Conservation (phyloP, 257 asterid species). For the Leptodermis oblonga region DNA sequence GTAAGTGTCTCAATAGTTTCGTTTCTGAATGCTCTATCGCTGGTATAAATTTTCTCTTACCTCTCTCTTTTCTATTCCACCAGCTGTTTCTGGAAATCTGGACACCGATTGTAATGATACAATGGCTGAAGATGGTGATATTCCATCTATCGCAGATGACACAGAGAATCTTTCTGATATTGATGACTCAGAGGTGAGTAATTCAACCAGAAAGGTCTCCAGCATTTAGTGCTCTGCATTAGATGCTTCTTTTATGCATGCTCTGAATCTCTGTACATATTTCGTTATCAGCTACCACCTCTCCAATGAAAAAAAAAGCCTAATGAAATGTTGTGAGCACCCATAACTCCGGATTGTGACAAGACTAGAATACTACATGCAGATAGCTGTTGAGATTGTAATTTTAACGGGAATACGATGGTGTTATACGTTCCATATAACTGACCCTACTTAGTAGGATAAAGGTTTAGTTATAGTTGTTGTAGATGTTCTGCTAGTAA, state of each 20-base stretch:
- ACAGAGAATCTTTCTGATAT: constrained; percentile 68
- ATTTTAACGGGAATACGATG: too few species aligned
- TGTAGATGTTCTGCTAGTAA: too few species aligned
- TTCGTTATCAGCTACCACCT: not conserved
- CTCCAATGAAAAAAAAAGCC: not conserved
- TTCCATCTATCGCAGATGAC: constrained; percentile 31
- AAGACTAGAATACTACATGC: not conserved
- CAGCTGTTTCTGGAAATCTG: constrained; percentile 7
- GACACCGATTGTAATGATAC: constrained; percentile 1
- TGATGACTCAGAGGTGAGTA: constrained; percentile 73
- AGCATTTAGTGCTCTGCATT: not conserved
- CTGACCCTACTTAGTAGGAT: too few species aligned
- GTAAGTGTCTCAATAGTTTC: constrained; percentile 16
- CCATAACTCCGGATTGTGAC: not conserved
- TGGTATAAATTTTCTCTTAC: not conserved
- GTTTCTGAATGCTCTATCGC: not conserved
- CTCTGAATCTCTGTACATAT: not conserved
- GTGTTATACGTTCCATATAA: too few species aligned
- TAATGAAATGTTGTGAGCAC: not conserved
- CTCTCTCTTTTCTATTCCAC: not conserved
- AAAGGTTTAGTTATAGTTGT: too few species aligned
- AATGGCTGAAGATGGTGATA: not conserved
- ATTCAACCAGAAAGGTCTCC: not conserved
- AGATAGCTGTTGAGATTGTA: too few species aligned
- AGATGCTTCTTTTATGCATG: not conserved